These are phyloP conservation scores for Arachnopeziza araneosa DNA, from an alignment of 2,329 filamentous ascomycete species.

Conservation along the genomic window DNA sequence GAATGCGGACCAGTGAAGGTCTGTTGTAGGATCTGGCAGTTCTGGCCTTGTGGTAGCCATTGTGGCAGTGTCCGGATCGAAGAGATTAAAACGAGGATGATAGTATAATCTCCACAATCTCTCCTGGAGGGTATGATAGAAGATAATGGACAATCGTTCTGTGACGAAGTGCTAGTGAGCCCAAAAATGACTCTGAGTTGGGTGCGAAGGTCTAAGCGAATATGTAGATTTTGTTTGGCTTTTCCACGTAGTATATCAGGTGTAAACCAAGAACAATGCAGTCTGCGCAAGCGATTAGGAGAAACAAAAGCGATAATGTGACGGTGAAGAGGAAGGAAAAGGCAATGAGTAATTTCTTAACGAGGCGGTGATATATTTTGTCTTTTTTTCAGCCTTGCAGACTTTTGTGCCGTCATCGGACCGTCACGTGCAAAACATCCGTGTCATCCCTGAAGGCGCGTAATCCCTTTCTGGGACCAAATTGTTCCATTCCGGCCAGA, in stretches of 20 bases:
- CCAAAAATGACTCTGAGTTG: too few species aligned
- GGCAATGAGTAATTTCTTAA: neutral
- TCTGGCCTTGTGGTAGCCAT: conserved; percentile 17
- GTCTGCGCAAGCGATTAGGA: neutral
- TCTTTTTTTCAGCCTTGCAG: neutral
- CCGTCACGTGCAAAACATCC: neutral
- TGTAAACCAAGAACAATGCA: neutral
- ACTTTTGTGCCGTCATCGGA: neutral
- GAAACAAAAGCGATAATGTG: neutral
- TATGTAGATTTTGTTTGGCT: too few species aligned
- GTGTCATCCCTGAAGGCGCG: neutral
- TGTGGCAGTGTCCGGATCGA: neutral
- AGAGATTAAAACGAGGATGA: too few species aligned
- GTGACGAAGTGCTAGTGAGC: too few species aligned
- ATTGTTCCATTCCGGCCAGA: neutral
- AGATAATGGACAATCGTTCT: too few species aligned
- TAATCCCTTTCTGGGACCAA: neutral
- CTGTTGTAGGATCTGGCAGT: conserved; percentile 49
- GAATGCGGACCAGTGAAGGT: conserved; percentile 55
- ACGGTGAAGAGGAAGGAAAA: neutral
- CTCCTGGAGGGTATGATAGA: too few species aligned
- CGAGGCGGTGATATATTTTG: neutral
- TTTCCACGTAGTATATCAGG: neutral
- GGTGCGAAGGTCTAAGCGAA: too few species aligned
- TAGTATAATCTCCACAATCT: too few species aligned